phyloP scores from a whole-genome alignment of 208 protist genomes.

The Trypanosoma melophagium region DNA sequence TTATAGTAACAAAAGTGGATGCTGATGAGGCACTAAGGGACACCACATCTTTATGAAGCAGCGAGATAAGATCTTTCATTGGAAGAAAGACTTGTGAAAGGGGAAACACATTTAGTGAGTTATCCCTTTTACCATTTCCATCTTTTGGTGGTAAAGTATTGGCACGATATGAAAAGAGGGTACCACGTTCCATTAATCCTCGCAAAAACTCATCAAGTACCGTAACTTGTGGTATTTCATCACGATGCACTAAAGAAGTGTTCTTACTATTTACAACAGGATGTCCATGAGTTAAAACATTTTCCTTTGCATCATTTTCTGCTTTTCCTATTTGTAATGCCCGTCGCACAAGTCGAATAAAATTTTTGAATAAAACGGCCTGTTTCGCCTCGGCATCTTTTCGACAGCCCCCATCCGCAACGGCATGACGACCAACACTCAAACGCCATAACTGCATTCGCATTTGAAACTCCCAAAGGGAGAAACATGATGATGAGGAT shows the following conservation, averaged over 20 bases:
- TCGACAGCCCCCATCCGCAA: slow-evolving; percentile 19
- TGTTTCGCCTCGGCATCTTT: slow-evolving; percentile 18
- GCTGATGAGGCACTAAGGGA: slow-evolving; percentile 17
- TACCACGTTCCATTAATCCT: slow-evolving; percentile 44
- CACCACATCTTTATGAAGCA: slow-evolving; percentile 10
- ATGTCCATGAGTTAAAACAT: background rate
- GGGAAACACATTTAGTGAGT: slow-evolving; percentile 10
- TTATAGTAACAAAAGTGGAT: background rate
- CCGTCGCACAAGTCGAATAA: slow-evolving; percentile 16
- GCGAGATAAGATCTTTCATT: slow-evolving; percentile 5
- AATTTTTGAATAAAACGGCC: slow-evolving; percentile 20
- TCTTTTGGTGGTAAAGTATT: background rate
- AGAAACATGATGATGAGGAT: background rate
- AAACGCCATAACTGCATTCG: slow-evolving; percentile 27
- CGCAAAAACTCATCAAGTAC: slow-evolving; percentile 51
- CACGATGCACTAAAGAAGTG: background rate
- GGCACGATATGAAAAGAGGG: slow-evolving; percentile 33
- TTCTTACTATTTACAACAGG: too few species aligned
- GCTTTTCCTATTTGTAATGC: background rate
- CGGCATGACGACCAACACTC: slow-evolving; percentile 23
- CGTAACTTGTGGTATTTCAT: slow-evolving; percentile 19
- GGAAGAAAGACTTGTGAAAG: slow-evolving; percentile 22
- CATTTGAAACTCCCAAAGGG: slow-evolving; percentile 10
- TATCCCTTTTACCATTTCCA: background rate
- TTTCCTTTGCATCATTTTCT: background rate